These are phyloP conservation scores for Carallia pectinifolia DNA, from an alignment of 345 rosid genomes.

Conservation along the genomic window DNA sequence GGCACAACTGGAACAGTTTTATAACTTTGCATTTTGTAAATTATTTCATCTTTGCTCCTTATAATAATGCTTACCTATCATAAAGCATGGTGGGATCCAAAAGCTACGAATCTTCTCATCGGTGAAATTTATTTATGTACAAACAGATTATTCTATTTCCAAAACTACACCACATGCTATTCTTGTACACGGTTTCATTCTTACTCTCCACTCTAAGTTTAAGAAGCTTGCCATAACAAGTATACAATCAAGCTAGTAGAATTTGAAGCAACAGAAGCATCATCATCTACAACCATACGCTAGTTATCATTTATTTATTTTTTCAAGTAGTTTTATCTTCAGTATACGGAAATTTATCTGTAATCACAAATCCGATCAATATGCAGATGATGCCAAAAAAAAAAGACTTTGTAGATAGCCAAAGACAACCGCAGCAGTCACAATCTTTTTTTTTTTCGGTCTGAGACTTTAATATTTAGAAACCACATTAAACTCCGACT, in stretches of 20 bases:
- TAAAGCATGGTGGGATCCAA: too few relatives aligned
- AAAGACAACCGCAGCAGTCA: background rate
- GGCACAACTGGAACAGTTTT: too few relatives aligned
- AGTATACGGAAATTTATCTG: background rate
- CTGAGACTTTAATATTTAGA: too few relatives aligned
- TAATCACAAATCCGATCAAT: background rate
- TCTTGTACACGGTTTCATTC: constrained; percentile 14
- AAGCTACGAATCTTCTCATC: background rate
- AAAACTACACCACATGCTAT: constrained; percentile 8
- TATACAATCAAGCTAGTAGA: background rate
- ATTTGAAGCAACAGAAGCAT: background rate
- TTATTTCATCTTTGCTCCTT: too few relatives aligned
- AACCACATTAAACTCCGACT: too few relatives aligned
- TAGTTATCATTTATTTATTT: background rate
- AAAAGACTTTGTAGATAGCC: background rate
- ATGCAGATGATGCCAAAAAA: background rate
- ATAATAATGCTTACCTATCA: too few relatives aligned
- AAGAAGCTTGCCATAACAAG: constrained; percentile 8
- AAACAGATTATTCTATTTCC: background rate
- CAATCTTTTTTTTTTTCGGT: too few relatives aligned
- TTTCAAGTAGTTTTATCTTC: background rate
- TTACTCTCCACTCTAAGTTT: constrained; percentile 19
- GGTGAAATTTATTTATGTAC: background rate
- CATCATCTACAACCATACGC: background rate
- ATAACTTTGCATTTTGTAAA: too few relatives aligned